Evolutionary conservation across 2,329 filamentous ascomycete species (phyloP), one percentile per base, ranked within the genome.

Genomic region (Colletotrichum higginsianum): DNA sequence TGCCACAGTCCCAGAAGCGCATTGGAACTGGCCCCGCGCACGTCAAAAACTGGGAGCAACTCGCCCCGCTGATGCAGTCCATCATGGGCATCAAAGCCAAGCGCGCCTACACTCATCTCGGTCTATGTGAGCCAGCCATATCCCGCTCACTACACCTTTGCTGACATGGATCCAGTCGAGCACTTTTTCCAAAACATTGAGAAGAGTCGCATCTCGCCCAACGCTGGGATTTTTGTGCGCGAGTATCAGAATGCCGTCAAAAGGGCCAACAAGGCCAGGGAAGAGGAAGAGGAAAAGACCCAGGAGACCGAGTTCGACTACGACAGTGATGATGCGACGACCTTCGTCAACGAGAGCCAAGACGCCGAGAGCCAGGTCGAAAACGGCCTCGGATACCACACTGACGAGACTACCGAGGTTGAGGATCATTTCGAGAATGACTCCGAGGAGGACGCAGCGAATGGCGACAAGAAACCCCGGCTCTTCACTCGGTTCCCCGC

Each of bases 111-210:
- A 84, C 80, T 0, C 74, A 74, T 2, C 77, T 80, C 2, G 82
- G 84, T 79, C 78, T 84, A 40, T 82, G 83, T 86, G 76, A 79
- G 83, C 78, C 61, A 4, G n/a, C 15, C 42, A 11, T 11, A n/a
- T 11, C 35, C 35, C 23, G 3, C 4, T 5, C 9, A 11, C 3
- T 23, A 30, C 42, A 16, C 26, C 35, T 13, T 68, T 65, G 56
- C 61, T 52, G 15, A 50, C 58, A 40, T 18, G 6, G 8, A 16
- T 18, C 13, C 65, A 86, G 84, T 84, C 52, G 84, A 86, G 74
- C 84, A 86, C 58, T 84, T 82, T 66, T 86, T 84, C 68, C 82
- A 84, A 71, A 85, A 85, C 71, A 76, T 82, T 30, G 80, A 80
- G n/a, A 80, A 78, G 13, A 74, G 80, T 2, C 77, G 79, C 35